Evolutionary conservation across 352 stramenopile species (phyloP).

Genomic region (Peronospora farinosa): DNA sequence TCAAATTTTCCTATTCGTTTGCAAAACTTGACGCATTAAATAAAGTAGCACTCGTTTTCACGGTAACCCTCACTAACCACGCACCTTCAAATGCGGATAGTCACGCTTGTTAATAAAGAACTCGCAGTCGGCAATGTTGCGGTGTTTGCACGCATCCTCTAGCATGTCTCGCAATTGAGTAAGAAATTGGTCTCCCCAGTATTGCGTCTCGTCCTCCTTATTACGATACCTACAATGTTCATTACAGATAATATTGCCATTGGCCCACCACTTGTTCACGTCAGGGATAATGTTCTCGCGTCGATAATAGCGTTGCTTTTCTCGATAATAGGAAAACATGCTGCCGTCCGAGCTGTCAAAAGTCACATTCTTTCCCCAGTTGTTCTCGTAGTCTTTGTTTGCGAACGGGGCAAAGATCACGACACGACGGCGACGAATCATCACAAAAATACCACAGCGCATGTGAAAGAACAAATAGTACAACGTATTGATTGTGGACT

Average conservation of each 20-base stretch:
- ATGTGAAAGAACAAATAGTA: slow-evolving; percentile 98
- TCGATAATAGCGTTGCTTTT: slow-evolving; percentile 76
- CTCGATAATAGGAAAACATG: slow-evolving; percentile 89
- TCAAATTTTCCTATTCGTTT: slow-evolving; percentile 81
- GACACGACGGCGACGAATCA: slow-evolving; percentile 93
- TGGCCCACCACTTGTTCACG: slow-evolving; percentile 96
- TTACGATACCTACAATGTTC: slow-evolving; percentile 87
- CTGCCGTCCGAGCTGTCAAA: slow-evolving; percentile 87
- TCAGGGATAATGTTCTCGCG: slow-evolving; percentile 78
- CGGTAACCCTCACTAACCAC: neutral
- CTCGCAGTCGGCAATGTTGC: slow-evolving; percentile 95
- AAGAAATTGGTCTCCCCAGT: slow-evolving; percentile 97
- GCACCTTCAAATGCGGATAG: slow-evolving; percentile 96
- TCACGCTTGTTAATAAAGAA: slow-evolving; percentile 99
- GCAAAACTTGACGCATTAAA: slow-evolving; percentile 6
- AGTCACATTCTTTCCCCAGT: slow-evolving; percentile 90
- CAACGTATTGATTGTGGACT: slow-evolving; percentile 92
- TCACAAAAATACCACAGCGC: slow-evolving; percentile 97
- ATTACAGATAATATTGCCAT: slow-evolving; percentile 99
- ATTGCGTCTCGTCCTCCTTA: slow-evolving; percentile 90
- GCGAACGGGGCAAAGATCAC: slow-evolving; percentile 96
- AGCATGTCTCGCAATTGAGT: slow-evolving; percentile 96
- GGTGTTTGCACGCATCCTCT: slow-evolving; percentile 91
- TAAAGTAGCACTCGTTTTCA: neutral
- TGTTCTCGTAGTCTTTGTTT: slow-evolving; percentile 96